Evolutionary conservation across 352 stramenopile genomes (phyloP).

Genomic region (Thraustochytrium sp.): DNA sequence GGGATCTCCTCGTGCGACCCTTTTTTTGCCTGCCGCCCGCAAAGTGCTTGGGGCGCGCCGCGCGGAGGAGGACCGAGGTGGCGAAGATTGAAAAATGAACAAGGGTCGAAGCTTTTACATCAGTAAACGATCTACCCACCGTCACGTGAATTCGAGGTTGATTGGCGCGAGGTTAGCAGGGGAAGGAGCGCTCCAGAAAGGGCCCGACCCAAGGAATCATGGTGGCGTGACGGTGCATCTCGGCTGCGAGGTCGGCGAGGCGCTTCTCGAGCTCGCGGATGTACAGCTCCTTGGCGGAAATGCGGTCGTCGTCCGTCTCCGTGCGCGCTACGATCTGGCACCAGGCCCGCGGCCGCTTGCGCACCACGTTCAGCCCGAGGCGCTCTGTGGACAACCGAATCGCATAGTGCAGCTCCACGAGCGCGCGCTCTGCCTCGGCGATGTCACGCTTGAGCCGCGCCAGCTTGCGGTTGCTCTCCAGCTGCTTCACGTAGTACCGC

Average conservation of each 20-base stretch:
- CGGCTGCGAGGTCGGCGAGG: background rate
- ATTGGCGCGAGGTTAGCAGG: background rate
- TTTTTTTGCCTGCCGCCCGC: background rate
- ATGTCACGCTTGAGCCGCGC: background rate
- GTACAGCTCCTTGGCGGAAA: background rate
- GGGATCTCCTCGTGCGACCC: background rate
- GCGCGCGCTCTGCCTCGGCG: background rate
- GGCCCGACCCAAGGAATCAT: background rate
- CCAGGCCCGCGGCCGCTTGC: background rate
- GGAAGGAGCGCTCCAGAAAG: background rate
- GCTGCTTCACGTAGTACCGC: background rate
- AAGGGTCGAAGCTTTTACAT: too few species aligned
- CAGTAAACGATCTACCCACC: background rate
- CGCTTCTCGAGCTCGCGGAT: background rate
- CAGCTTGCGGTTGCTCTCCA: background rate
- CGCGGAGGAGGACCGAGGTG: too few species aligned
- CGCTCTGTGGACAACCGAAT: background rate
- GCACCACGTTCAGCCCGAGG: background rate
- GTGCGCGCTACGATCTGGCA: background rate
- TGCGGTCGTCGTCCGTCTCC: background rate
- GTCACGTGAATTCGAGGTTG: background rate
- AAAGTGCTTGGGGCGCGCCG: background rate
- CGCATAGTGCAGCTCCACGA: background rate
- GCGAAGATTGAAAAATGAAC: too few species aligned
- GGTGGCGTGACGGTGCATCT: background rate